A percentile compares a stretch with the other conserved stretches of the same genome.
Conservation (phyloP, 139 green algal genomes). For the Auxenochlorella pyrenoidosa region DNA sequence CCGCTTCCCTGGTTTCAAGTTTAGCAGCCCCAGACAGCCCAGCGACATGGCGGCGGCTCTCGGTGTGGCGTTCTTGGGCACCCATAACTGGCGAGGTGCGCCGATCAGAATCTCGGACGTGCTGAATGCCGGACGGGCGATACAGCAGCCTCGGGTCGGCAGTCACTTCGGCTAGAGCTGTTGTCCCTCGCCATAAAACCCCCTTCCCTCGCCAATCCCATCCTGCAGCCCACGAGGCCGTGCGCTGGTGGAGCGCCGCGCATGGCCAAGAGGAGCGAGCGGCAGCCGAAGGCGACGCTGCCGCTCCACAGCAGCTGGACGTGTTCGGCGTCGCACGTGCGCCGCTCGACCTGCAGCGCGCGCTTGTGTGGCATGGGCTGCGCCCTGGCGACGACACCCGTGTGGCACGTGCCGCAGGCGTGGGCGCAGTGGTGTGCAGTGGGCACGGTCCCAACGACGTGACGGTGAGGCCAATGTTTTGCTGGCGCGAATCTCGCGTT, state of each 20-base stretch:
- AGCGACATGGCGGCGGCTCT: background rate
- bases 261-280: background rate
- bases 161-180: background rate
- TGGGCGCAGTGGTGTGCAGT: background rate
- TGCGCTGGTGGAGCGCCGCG: conserved; percentile 9
- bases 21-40: background rate
- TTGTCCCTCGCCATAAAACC: background rate
- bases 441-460: too few species aligned
- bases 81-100: conserved; percentile 16
- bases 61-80: conserved; percentile 14
- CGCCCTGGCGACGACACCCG: background rate
- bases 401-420: background rate
- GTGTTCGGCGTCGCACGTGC: background rate
- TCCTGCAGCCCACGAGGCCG: conserved; percentile 2
- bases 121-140: background rate
- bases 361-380: background rate
- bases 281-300: background rate
- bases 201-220: background rate
- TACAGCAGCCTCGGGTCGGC: background rate
- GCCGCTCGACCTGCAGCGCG: background rate
- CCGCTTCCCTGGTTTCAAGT: too few species aligned
- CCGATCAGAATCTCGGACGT: too few species aligned
- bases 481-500: background rate
- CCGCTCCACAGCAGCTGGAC: background rate
- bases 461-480: too few species aligned